Evolutionary conservation across 257 asterid species (phyloP).

Genomic region (Salvia hispanica): DNA sequence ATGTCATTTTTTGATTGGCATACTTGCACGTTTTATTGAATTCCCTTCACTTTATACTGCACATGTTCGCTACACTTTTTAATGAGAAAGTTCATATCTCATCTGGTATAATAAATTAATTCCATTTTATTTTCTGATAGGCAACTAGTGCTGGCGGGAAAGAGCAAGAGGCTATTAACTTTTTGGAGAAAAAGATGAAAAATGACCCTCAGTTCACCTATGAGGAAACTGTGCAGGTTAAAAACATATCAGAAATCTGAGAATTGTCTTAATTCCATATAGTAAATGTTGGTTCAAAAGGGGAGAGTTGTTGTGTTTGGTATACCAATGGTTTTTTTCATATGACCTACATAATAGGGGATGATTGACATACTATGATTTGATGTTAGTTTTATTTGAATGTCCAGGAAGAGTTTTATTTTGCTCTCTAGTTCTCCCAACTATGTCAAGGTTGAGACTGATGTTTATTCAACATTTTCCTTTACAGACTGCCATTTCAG

Average conservation of each 20-base stretch:
- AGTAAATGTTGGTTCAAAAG: not conserved
- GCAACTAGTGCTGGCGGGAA: conserved; percentile 97
- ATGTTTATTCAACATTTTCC: no score
- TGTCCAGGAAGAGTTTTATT: not conserved
- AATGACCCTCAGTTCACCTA: conserved; percentile 82
- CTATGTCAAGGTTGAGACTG: no score
- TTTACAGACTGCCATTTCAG: conserved; percentile 85
- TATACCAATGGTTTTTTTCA: not conserved
- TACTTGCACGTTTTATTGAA: no score
- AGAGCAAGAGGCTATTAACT: conserved; percentile 95
- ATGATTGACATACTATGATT: not conserved
- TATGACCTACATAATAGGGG: not conserved
- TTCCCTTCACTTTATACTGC: not conserved
- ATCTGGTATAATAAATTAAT: conserved; percentile 3
- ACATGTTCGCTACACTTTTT: no score
- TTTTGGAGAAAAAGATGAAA: conserved; percentile 97
- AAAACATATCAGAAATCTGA: not conserved
- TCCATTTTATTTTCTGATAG: conserved; percentile 44
- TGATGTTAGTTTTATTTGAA: not conserved
- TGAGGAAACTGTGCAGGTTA: conserved; percentile 97
- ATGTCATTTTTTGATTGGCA: not conserved
- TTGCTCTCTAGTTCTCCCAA: not conserved
- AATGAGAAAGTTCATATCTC: not conserved
- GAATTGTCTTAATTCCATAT: not conserved
- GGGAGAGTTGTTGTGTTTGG: no score